Conservation (phyloP, 1,139 yeast genomes). For the Suzukiozyma palmioleophila region DNA sequence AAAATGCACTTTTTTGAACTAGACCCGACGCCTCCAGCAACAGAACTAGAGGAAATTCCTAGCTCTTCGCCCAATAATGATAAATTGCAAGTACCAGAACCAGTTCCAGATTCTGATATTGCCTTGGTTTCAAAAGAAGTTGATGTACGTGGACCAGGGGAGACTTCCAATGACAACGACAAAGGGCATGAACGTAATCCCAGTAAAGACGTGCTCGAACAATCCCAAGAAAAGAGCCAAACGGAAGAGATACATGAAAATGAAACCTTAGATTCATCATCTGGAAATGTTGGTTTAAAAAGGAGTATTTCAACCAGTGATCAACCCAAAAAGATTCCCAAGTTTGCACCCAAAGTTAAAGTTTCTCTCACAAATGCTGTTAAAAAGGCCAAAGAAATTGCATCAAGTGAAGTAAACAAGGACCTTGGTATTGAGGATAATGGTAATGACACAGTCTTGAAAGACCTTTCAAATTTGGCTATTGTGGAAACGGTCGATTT, state of each 20-base stretch:
- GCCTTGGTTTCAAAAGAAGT: neutral
- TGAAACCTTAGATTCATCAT: neutral
- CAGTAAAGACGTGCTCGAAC: no score
- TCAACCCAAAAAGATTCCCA: slow-evolving; percentile 10
- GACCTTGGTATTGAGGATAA: slow-evolving; percentile 24
- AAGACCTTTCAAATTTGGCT: slow-evolving; percentile 21
- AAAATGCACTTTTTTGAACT: slow-evolving; percentile 33
- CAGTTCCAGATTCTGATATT: neutral
- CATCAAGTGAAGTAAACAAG: slow-evolving; percentile 20
- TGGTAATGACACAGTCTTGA: slow-evolving; percentile 7
- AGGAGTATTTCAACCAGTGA: slow-evolving; percentile 1
- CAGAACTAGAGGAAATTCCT: no score
- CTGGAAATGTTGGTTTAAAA: neutral
- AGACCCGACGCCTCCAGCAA: slow-evolving; percentile 8
- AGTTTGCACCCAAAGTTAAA: slow-evolving; percentile 18
- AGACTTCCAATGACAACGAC: no score
- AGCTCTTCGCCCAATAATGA: no score
- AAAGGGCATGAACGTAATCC: no score
- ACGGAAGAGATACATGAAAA: neutral
- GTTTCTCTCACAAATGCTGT: slow-evolving; percentile 30
- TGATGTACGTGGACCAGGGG: no score
- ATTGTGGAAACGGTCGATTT: slow-evolving; percentile 34
- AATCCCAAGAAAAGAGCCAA: neutral
- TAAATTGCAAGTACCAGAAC: neutral
- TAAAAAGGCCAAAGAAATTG: slow-evolving; percentile 24